Conservation (phyloP, 2,329 filamentous ascomycete species). For the Neonectria hederae region DNA sequence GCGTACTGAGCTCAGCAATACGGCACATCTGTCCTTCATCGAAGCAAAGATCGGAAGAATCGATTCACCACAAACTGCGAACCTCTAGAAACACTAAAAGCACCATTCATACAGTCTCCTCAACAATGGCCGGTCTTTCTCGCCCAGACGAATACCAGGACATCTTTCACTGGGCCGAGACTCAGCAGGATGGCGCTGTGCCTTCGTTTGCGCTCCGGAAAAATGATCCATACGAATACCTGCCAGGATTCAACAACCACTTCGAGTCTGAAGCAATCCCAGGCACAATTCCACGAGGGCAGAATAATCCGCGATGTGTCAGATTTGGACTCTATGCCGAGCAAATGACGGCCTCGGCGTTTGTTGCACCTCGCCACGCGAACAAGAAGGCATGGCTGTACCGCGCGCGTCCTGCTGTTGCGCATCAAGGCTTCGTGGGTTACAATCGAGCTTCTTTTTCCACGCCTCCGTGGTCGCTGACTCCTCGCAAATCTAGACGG, state of each 20-base stretch:
- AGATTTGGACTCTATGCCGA: constrained; percentile 52
- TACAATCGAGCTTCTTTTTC: rapidly evolving
- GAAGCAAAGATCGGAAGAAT: neutral
- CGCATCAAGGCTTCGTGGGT: constrained; percentile 43
- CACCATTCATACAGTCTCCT: neutral
- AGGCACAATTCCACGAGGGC: constrained; percentile 56
- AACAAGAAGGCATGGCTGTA: constrained; percentile 48
- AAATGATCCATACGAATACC: constrained; percentile 60
- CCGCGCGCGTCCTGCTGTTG: constrained; percentile 43
- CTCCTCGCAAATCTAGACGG: constrained; percentile 20
- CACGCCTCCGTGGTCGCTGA: neutral
- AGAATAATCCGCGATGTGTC: constrained; percentile 55
- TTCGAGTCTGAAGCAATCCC: constrained; percentile 55
- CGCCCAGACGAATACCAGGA: constrained; percentile 55
- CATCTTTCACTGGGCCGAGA: constrained; percentile 67
- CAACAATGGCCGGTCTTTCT: neutral
- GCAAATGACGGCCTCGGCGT: constrained; percentile 53
- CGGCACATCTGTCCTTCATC: neutral
- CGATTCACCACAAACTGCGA: neutral
- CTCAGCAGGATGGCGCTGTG: constrained; percentile 64
- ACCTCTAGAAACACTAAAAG: no score
- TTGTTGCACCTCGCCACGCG: constrained; percentile 43
- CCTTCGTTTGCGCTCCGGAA: constrained; percentile 60
- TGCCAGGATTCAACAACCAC: constrained; percentile 64
- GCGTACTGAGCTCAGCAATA: no score